These are phyloP conservation scores for Neurospora sp. DNA, from an alignment of 495 filamentous ascomycete genomes.

Conservation along the genomic window DNA sequence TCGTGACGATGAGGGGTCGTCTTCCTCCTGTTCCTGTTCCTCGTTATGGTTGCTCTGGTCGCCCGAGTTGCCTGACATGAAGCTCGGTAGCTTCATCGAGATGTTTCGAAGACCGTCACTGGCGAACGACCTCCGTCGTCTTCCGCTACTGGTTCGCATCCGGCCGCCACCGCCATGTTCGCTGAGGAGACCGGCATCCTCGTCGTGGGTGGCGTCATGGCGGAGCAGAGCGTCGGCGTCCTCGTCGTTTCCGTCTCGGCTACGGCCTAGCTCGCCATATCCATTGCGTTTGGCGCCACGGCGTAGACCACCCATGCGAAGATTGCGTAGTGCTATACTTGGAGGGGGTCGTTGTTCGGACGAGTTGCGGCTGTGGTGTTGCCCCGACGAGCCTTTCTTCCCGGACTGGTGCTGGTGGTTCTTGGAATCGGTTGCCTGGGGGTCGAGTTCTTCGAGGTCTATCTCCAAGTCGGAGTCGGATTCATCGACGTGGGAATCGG, in stretches of 20 bases:
- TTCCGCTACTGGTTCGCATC: constrained; percentile 10
- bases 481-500: constrained; percentile 42
- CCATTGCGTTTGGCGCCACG: constrained; percentile 39
- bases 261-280: constrained; percentile 50
- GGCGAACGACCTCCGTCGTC: constrained; percentile 24
- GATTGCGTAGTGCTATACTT: constrained; percentile 59
- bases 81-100: constrained; percentile 40
- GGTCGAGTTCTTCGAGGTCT: constrained; percentile 64
- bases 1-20: constrained; percentile 44
- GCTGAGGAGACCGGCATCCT: constrained; percentile 57
- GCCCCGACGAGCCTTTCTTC: constrained; percentile 29
- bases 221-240: constrained; percentile 49
- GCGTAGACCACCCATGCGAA: constrained; percentile 52
- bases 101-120: constrained; percentile 27
- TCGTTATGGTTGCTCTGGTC: constrained; percentile 25
- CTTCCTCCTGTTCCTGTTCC: constrained; percentile 33
- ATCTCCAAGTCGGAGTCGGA: constrained; percentile 63
- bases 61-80: constrained; percentile 31
- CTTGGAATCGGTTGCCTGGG: constrained; percentile 23
- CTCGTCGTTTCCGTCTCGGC: constrained; percentile 42
- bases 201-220: constrained; percentile 45
- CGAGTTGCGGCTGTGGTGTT: constrained; percentile 27
- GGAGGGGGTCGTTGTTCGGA: constrained; percentile 34
- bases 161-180: constrained; percentile 19
- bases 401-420: constrained; percentile 5